Conservation (phyloP, 1,139 yeast species). For the Taphrina sp. region DNA sequence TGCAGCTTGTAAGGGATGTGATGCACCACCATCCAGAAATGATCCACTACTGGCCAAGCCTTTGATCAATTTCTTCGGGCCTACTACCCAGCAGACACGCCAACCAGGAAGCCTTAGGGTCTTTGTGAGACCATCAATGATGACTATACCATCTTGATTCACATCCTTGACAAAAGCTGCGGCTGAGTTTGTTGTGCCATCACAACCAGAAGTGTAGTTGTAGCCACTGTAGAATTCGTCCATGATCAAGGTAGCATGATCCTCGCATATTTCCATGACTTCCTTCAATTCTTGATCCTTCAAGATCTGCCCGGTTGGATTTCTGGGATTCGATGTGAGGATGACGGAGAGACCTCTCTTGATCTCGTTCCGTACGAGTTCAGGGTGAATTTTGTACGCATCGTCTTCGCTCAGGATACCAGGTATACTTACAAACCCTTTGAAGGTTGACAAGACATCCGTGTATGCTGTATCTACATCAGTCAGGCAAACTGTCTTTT, state of each 20-base stretch:
- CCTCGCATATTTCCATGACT: constrained; percentile 59
- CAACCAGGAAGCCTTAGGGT: constrained; percentile 68
- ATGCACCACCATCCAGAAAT: constrained; percentile 64
- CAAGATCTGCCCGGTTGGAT: constrained; percentile 65
- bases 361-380: constrained; percentile 57
- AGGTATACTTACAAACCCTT: constrained; percentile 67
- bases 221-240: constrained; percentile 67
- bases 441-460: constrained; percentile 66
- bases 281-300: constrained; percentile 54
- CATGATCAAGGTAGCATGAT: constrained; percentile 60
- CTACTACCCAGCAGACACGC: constrained; percentile 68
- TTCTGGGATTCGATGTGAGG: constrained; percentile 63
- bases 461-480: constrained; percentile 72
- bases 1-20: constrained; percentile 64
- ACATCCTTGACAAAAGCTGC: constrained; percentile 60
- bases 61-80: constrained; percentile 62
- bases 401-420: constrained; percentile 63
- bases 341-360: constrained; percentile 62
- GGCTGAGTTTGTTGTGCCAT: constrained; percentile 58
- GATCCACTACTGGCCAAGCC: constrained; percentile 65
- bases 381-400: constrained; percentile 59
- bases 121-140: constrained; percentile 64
- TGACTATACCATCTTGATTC: constrained; percentile 61
- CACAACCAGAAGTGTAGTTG: constrained; percentile 59
- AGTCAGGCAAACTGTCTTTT: too few species aligned